Evolutionary conservation across 2,329 filamentous ascomycete genomes (phyloP), one percentile per base, ranked within the genome.

Genomic region (Exutisphaerella laricina): DNA sequence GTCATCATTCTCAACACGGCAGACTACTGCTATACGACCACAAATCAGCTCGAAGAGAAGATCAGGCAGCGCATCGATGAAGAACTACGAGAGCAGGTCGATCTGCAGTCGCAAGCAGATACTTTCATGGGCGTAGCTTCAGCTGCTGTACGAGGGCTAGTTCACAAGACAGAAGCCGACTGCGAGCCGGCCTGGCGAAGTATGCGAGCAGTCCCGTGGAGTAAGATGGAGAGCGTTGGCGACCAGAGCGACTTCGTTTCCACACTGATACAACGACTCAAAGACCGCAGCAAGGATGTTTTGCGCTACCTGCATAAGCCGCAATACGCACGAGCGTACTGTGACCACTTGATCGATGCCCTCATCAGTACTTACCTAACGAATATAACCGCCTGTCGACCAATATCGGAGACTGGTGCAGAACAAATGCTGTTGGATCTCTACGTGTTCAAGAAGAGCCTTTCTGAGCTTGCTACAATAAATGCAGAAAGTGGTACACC

Each of bases 401-500:
- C 92, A 1, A 84, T 98, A 36, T 90, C 88, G 4, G 92, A 97
- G 67, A 86, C 88, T 41, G 92, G 89, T 9, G 92, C 92, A 8
- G 90, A 98, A 65, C 92, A 95, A 79, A 96, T 98, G 88, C 75
- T 97, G 14, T 79, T 98, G 4, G 92, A 98, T 66, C 89, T 90
- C 51, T 97, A 97, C 59, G 85, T 86, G 6, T 72, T 95, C 16
- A 89, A 87, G 45, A 88, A 90, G 58, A 79, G 80, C 1, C 81
- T 94, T 47, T 79, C 81, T 38, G 80, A 79, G 42, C 72, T 95
- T 4, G 72, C 88, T 48, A 81, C 76, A 14, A 71, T 73, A 58
- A 79, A 71, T 21, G 67, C 74, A 14, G 73, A 79, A 30, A 61
- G 77, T 8, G 73, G 57, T 61, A 80, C 72, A 6, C 50, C 57